A percentile compares a stretch with the other conserved stretches of the same genome.
These are phyloP conservation scores for Chaetomidium leptoderma DNA, from an alignment of 495 filamentous ascomycete species.

Conservation along the genomic window DNA sequence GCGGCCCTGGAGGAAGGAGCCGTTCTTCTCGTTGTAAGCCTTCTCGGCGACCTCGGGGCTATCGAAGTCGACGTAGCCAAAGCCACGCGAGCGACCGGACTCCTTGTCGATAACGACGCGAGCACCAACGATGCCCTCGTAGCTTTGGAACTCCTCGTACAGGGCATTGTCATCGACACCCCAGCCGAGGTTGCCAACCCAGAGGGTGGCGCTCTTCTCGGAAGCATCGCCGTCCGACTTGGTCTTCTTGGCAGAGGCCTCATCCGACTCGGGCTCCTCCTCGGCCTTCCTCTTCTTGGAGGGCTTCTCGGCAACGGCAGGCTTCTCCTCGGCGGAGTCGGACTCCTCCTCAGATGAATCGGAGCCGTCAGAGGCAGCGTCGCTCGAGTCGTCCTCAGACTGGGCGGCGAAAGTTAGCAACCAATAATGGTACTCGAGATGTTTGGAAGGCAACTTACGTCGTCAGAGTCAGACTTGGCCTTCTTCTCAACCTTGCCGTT, in stretches of 20 bases:
- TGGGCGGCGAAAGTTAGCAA: constrained; percentile 15
- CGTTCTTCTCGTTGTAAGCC: constrained; percentile 78
- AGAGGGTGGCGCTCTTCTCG: constrained; percentile 63
- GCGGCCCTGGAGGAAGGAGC: constrained; percentile 76
- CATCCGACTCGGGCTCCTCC: constrained; percentile 54
- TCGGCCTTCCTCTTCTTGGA: constrained; percentile 53
- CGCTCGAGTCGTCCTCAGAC: constrained; percentile 26
- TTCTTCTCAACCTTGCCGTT: constrained; percentile 32
- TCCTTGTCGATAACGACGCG: constrained; percentile 82
- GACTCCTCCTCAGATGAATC: constrained; percentile 24
- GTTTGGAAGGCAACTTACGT: constrained; percentile 24
- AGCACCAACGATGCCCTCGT: constrained; percentile 68
- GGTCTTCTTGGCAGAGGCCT: constrained; percentile 66
- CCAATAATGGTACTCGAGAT: neutral
- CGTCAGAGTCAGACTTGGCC: constrained; percentile 40
- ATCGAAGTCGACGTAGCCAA: constrained; percentile 92
- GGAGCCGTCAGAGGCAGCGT: constrained; percentile 20
- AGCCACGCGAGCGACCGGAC: constrained; percentile 83
- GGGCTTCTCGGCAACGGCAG: constrained; percentile 41
- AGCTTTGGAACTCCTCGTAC: constrained; percentile 76
- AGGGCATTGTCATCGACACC: constrained; percentile 91
- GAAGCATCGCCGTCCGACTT: constrained; percentile 57
- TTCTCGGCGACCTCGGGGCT: constrained; percentile 63
- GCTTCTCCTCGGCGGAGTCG: constrained; percentile 43
- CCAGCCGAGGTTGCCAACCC: constrained; percentile 93